phyloP scores from a whole-genome alignment of 371 early-diverging fungal genomes.

The Sporodiniella umbellata region DNA sequence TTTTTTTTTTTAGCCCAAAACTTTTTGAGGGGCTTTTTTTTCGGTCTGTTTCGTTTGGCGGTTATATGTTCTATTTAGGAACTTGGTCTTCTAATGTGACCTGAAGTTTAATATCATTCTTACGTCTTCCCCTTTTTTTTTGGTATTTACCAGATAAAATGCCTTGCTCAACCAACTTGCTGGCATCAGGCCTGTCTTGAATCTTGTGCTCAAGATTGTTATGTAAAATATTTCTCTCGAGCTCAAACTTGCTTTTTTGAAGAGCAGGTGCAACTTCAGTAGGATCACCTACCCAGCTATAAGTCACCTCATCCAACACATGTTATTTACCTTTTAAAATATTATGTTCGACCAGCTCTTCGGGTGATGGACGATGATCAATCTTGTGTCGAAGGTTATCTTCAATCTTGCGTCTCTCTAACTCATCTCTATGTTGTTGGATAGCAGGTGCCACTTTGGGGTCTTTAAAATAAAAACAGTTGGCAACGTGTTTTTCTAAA shows the following conservation, averaged over 20 bases:
- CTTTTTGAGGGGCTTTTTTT: too few relatives aligned
- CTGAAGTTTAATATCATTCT: not conserved
- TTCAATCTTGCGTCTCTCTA: constrained; percentile 62
- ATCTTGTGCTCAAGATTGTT: constrained; percentile 69
- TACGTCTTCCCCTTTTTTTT: not conserved
- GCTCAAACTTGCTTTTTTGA: constrained; percentile 43
- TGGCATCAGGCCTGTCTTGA: constrained; percentile 64
- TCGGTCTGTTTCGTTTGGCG: too few relatives aligned
- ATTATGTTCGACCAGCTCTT: constrained; percentile 67
- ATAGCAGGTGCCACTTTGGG: constrained; percentile 53
- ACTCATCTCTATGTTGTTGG: constrained; percentile 46
- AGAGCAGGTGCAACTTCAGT: constrained; percentile 50
- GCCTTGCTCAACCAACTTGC: constrained; percentile 67
- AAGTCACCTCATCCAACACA: too few relatives aligned
- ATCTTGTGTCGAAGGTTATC: constrained; percentile 70
- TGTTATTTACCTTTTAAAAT: constrained; percentile 62
- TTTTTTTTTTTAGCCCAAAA: too few relatives aligned
- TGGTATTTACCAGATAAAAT: constrained; percentile 45
- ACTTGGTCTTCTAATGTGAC: constrained; percentile 9
- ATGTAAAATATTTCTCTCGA: constrained; percentile 62
- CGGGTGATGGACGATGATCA: constrained; percentile 65
- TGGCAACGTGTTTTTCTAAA: too few relatives aligned
- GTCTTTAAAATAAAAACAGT: constrained; percentile 28
- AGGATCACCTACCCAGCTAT: constrained; percentile 26
- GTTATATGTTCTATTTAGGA: constrained; percentile 17